Evolutionary conservation across 2,329 filamentous ascomycete species (phyloP).

Genomic region (Alternaria sp.): DNA sequence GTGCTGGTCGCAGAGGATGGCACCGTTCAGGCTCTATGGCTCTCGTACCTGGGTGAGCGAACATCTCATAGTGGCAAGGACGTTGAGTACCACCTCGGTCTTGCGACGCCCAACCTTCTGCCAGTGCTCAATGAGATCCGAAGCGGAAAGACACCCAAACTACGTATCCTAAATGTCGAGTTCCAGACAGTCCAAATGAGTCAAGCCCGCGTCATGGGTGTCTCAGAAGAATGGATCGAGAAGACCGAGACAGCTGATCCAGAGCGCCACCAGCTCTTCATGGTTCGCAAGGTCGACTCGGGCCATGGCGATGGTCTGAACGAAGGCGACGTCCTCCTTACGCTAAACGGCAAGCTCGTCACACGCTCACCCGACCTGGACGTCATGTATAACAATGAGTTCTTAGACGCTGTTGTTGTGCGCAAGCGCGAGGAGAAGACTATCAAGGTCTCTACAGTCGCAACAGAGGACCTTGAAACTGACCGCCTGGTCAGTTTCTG

Average conservation of each 20-base stretch:
- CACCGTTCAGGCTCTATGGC: conserved; percentile 92
- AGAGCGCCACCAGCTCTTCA: conserved; percentile 94
- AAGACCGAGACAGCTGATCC: conserved; percentile 89
- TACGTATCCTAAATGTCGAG: conserved; percentile 93
- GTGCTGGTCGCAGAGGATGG: conserved; percentile 90
- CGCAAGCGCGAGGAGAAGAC: conserved; percentile 81
- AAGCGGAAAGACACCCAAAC: conserved; percentile 76
- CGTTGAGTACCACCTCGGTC: conserved; percentile 93
- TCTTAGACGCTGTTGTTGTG: conserved; percentile 84
- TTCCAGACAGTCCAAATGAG: conserved; percentile 96
- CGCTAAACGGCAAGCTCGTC: conserved; percentile 88
- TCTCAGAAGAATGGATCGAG: conserved; percentile 93
- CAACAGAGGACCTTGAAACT: conserved; percentile 90
- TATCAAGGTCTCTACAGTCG: conserved; percentile 82
- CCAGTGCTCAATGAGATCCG: conserved; percentile 90
- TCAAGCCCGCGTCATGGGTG: conserved; percentile 95
- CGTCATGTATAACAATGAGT: conserved; percentile 90
- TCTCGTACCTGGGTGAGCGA: conserved; percentile 94
- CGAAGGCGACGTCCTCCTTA: conserved; percentile 92
- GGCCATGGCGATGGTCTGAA: conserved; percentile 71
- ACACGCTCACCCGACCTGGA: conserved; percentile 93
- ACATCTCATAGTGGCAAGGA: conserved; percentile 81
- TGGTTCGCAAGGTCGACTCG: conserved; percentile 89
- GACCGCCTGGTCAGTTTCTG: conserved; percentile 93
- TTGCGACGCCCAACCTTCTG: conserved; percentile 86